Evolutionary conservation across 2,329 filamentous ascomycete species (phyloP).

Genomic region (Paecilomyces dactylethromorphus): DNA sequence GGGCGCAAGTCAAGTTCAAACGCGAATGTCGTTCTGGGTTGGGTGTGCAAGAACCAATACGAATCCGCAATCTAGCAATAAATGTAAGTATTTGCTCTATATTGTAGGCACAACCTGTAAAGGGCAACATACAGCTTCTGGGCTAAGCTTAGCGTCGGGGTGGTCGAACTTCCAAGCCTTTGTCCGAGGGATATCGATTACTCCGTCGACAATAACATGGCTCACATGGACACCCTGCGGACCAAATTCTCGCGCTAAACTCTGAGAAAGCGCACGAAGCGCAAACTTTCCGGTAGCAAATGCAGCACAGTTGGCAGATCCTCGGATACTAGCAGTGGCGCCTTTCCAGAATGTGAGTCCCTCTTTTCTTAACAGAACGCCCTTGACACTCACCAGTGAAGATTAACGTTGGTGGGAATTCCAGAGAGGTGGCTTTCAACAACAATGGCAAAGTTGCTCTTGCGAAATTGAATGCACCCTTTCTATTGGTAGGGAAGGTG

Average conservation of each 20-base stretch:
- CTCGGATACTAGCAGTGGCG: slow-evolving; percentile 72
- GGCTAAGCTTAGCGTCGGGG: slow-evolving; percentile 62
- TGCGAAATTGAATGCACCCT: slow-evolving; percentile 69
- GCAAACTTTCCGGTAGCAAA: slow-evolving; percentile 81
- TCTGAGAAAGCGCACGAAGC: slow-evolving; percentile 65
- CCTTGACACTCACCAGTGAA: slow-evolving; percentile 51
- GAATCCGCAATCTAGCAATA: slow-evolving; percentile 66
- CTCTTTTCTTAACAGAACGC: not conserved
- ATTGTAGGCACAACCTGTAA: not conserved
- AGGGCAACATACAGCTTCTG: slow-evolving; percentile 59
- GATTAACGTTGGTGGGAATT: slow-evolving; percentile 69
- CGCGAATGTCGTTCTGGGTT: slow-evolving; percentile 71
- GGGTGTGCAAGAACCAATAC: slow-evolving; percentile 79
- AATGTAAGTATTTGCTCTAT: not conserved
- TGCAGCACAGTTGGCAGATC: slow-evolving; percentile 59
- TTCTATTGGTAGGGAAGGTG: slow-evolving; percentile 14
- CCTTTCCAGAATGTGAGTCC: slow-evolving; percentile 38
- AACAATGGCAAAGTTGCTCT: slow-evolving; percentile 65
- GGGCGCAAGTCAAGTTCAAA: slow-evolving; percentile 77
- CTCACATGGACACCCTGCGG: slow-evolving; percentile 78
- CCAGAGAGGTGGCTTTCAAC: slow-evolving; percentile 49
- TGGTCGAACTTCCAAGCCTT: slow-evolving; percentile 53
- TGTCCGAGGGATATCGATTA: slow-evolving; percentile 72
- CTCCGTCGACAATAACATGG: slow-evolving; percentile 75
- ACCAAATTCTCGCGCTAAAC: slow-evolving; percentile 74